Base-by-base conservation (phyloP, 2,329 filamentous ascomycete species). In the Xylaria polymorpha region DNA sequence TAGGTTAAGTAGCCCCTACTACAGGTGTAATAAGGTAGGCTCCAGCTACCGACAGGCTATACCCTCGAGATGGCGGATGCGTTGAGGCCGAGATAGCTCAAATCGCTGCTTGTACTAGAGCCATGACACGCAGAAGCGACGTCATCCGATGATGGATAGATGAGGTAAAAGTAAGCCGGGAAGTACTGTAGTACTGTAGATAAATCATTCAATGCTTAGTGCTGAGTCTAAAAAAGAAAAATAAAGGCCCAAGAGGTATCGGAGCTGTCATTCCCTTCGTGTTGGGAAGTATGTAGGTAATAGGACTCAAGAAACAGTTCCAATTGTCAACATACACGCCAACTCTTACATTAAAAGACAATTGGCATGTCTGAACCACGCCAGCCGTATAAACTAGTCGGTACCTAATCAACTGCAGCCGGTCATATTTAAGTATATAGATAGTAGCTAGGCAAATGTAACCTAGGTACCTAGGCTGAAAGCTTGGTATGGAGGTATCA, bases 391-490 rank as follows among this genome's bases (percentile, higher is more conserved):
- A 25, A 35, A n/a, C n/a, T n/a, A n/a, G n/a, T n/a, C n/a, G 15
- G 25, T 25, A 25, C 12, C 4, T 18, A 35, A 14, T 51, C 6
- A 32, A 9, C 48, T 51, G 22, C 14, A 18, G 14, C 29, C 25
- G 25, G 25, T n/a, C 50, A 53, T 53, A 5, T 35, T 29, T 32
- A 53, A n/a, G 48, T 32, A 51, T 18, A 29, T 29, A 29, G 25
- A 29, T 4, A 29, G 25, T 29, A 18, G 22, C 46, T 15, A 32
- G 22, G 9, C 25, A 51, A 29, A 29, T 29, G 25, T 53, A 53
- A 53, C 50, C 50, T 53, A 53, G 50, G 50, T 25, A 53, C 50
- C 50, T 53, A 53, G 50, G 50, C 50, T 53, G 32, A n/a, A 35
- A n/a, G 25, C n/a, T 14, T 48, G n/a, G 46, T 25, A 44, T 44